Evolutionary conservation across 2,329 filamentous ascomycete genomes (phyloP), one percentile per base, ranked within the genome.

Genomic region (Claviceps sp.): DNA sequence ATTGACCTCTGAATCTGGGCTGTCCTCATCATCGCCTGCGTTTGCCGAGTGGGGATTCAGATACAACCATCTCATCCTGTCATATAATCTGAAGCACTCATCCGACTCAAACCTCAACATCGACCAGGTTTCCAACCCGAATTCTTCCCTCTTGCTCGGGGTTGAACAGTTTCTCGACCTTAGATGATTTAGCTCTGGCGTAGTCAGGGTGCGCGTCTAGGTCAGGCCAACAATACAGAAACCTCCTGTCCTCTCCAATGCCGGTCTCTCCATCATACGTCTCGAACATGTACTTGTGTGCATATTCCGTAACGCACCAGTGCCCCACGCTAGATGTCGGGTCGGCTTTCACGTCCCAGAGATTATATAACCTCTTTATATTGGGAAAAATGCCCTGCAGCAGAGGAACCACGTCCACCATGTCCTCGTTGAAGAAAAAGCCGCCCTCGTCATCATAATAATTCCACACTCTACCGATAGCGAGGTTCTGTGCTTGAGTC

Each of bases 161-260:
- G 22, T 20, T 26, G 3, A n/a, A 22, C 26, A 44, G 53, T 48
- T 26, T 56, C 5, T 59, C 54, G 3, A 63, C 26, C 26, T 30
- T 8, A 9, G 7, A 30, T 30, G 26, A 30, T 30, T 30, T 53
- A 4, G 58, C 54, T 30, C 57, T 57, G 1, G 63, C 64, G 53
- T 63, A 68, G 8, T 63, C 62, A 1, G 55, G 52, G 37, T 67
- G 58, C 0, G 60, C 55, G 4, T 61, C 57, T 0, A 62, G 30
- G 24, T 71, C 60, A 0, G 69, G 68, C 65, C 67, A 70, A 24
- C 61, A 65, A 50, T 59, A 60, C 2, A 65, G 5, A 16, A 57
- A 57, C 18, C 59, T 50, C 9, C 60, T 30, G 8, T 63, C 55
- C 9, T 62, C 61, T 18, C 60, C 60, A 0, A 60, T 24, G 0